phyloP scores from a whole-genome alignment of 2,329 filamentous ascomycete species.

The Aspergillus jensenii region DNA sequence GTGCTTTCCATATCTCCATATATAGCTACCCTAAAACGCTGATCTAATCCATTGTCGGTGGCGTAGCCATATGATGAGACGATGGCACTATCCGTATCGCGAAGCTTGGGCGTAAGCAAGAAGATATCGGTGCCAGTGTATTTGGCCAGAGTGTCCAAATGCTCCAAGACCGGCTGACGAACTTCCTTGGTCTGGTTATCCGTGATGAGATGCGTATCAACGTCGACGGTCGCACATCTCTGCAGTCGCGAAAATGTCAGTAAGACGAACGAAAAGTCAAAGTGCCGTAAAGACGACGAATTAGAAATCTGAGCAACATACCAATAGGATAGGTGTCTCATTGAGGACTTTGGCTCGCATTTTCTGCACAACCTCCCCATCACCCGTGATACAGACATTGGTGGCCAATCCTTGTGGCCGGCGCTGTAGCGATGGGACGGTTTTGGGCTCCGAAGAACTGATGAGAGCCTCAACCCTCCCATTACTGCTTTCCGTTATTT shows the following conservation, averaged over 20 bases:
- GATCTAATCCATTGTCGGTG: slow-evolving; percentile 78
- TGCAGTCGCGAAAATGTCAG: slow-evolving; percentile 43
- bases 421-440: slow-evolving; percentile 50
- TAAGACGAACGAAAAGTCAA: slow-evolving; percentile 15
- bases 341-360: slow-evolving; percentile 87
- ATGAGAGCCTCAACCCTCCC: slow-evolving; percentile 81
- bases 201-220: slow-evolving; percentile 86
- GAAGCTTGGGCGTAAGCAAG: slow-evolving; percentile 83
- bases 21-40: slow-evolving; percentile 87
- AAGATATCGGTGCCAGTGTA: slow-evolving; percentile 97
- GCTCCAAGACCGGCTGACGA: slow-evolving; percentile 73
- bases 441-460: slow-evolving; percentile 76
- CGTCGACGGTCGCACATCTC: slow-evolving; percentile 90
- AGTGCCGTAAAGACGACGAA: background rate
- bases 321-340: slow-evolving; percentile 87
- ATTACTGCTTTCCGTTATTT: slow-evolving; percentile 68
- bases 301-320: slow-evolving; percentile 51
- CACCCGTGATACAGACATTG: slow-evolving; percentile 87
- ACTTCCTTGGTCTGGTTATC: slow-evolving; percentile 69
- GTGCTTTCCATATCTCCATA: slow-evolving; percentile 94
- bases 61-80: slow-evolving; percentile 73
- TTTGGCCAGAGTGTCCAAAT: slow-evolving; percentile 80
- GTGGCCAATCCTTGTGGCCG: slow-evolving; percentile 64
- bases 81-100: slow-evolving; percentile 71
- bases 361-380: slow-evolving; percentile 83